These are phyloP conservation scores for Cicer yamashitae DNA, from an alignment of 306 rosid genomes.

Conservation along the genomic window DNA sequence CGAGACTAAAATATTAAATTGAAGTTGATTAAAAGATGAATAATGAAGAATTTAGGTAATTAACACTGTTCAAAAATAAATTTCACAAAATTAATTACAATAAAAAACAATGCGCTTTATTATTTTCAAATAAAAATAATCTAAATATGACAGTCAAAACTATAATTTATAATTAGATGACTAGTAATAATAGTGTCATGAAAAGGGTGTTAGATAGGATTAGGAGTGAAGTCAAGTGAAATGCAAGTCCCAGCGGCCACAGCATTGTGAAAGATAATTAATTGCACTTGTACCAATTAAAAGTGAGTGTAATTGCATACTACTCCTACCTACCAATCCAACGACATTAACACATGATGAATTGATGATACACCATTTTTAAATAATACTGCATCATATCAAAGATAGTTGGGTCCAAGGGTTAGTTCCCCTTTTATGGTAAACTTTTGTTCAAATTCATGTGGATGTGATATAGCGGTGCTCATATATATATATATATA, in stretches of 20 bases:
- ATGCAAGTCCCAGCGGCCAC: background rate
- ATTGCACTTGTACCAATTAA: background rate
- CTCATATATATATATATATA: too few species aligned
- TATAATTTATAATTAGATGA: background rate
- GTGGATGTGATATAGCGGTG: background rate
- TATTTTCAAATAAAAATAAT: too few species aligned
- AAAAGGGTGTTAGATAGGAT: background rate
- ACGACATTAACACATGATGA: conserved; percentile 5
- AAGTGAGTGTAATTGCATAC: conserved; percentile 1
- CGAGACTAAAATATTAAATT: too few species aligned
- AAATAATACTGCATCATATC: background rate
- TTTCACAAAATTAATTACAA: too few species aligned
- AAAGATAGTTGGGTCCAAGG: background rate
- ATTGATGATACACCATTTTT: background rate
- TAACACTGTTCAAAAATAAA: too few species aligned
- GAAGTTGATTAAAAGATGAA: too few species aligned
- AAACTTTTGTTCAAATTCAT: background rate
- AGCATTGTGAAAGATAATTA: background rate
- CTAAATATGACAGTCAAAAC: too few species aligned
- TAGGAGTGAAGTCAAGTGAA: background rate
- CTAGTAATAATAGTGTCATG: background rate
- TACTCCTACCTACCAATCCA: background rate
- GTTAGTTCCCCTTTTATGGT: background rate
- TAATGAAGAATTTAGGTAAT: too few species aligned
- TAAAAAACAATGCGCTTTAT: too few species aligned